These are phyloP conservation scores for Bruguiera parviflora DNA, from an alignment of 345 rosid genomes.

Conservation along the genomic window DNA sequence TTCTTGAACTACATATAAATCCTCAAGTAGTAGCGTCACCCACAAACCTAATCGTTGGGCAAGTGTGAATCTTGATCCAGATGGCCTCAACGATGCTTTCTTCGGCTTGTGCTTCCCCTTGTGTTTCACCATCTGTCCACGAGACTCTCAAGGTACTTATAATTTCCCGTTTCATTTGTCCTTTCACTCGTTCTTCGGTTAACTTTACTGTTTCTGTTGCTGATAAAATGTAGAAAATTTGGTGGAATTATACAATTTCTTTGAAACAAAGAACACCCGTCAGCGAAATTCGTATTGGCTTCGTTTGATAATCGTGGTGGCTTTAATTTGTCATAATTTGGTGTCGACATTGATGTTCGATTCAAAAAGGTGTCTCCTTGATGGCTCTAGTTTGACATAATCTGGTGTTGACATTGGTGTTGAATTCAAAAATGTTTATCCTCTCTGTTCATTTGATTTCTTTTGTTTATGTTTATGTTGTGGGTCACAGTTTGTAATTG, in stretches of 20 bases:
- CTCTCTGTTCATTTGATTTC: too few relatives aligned
- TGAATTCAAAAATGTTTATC: too few relatives aligned
- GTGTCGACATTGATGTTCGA: too few relatives aligned
- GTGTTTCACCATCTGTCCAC: slow-evolving; percentile 45
- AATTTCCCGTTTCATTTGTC: background rate
- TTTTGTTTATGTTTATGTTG: background rate
- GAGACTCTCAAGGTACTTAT: slow-evolving; percentile 54
- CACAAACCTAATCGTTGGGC: background rate
- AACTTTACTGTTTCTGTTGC: background rate
- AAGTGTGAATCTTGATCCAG: slow-evolving; percentile 14
- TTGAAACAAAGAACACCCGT: too few relatives aligned
- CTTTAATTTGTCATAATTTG: too few relatives aligned
- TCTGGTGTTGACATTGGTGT: too few relatives aligned
- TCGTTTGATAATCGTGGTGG: too few relatives aligned
- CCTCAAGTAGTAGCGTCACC: too few relatives aligned
- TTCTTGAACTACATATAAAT: too few relatives aligned
- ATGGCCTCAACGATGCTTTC: slow-evolving; percentile 72
- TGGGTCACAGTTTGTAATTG: slow-evolving; percentile 9
- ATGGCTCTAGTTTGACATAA: too few relatives aligned
- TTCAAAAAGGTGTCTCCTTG: too few relatives aligned
- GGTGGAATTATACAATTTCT: background rate
- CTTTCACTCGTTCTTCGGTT: background rate
- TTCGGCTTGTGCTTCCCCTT: slow-evolving; percentile 46
- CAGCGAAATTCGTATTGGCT: background rate
- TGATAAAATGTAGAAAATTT: background rate